phyloP scores from a whole-genome alignment of 345 rosid genomes.

The Brassica incana region DNA sequence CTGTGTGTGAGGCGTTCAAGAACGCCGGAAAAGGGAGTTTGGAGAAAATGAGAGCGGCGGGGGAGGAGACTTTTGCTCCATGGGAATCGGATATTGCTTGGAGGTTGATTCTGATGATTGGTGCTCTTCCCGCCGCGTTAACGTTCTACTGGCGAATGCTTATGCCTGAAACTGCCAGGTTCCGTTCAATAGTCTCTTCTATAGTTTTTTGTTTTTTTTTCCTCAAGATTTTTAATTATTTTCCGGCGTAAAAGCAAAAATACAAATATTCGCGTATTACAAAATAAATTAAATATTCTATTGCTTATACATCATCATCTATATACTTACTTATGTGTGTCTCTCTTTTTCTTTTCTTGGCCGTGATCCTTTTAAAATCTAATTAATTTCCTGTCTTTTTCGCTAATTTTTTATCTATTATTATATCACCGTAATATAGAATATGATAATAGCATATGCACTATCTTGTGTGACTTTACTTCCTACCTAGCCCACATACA shows the following conservation, averaged over 20 bases:
- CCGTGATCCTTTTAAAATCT: background rate
- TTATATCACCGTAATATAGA: background rate
- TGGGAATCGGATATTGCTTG: conserved; percentile 60
- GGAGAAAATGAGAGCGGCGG: conserved; percentile 2
- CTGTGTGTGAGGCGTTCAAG: conserved; percentile 45
- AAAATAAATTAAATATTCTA: background rate
- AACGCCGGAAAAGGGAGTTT: conserved; percentile 6
- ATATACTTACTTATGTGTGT: background rate
- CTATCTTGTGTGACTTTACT: conserved; percentile 33
- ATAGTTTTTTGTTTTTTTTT: no score
- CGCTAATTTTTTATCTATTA: background rate
- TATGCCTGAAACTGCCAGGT: conserved; percentile 5
- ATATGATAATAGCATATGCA: background rate
- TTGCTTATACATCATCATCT: background rate
- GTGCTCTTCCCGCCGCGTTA: conserved; percentile 49
- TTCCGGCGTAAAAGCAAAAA: background rate
- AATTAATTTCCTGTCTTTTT: background rate
- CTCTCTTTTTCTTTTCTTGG: background rate
- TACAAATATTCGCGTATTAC: background rate
- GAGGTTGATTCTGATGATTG: conserved; percentile 74
- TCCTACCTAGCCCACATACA: conserved; percentile 9
- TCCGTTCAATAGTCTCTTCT: no score
- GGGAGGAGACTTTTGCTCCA: conserved; percentile 37
- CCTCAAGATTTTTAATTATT: background rate
- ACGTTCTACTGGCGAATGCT: conserved; percentile 79